Percentiles rank a stretch among this genome's conserved stretches.
Evolutionary conservation across 2,329 filamentous ascomycete species (phyloP).

Genomic region (Aspergillus aculeatinus): DNA sequence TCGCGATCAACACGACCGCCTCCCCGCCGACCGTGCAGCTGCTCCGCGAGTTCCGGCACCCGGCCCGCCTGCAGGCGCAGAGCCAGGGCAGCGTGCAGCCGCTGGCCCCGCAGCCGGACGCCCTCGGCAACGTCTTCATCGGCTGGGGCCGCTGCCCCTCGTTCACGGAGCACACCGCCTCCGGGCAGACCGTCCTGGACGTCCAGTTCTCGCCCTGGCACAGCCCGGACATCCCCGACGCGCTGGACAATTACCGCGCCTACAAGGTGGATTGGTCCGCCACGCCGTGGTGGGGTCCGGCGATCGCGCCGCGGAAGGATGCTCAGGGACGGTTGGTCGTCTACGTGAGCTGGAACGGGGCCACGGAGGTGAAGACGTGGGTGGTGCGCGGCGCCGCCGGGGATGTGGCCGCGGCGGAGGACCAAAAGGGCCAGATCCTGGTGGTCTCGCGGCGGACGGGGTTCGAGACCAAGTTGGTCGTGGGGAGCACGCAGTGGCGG

Average conservation of each 20-base stretch:
- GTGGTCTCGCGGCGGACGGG: neutral
- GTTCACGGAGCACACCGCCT: constrained; percentile 10
- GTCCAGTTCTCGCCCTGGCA: constrained; percentile 15
- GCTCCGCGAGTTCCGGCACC: constrained; percentile 5
- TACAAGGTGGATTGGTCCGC: constrained; percentile 10
- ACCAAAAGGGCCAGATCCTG: neutral
- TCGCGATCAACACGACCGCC: constrained; percentile 6
- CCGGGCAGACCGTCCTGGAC: constrained; percentile 9
- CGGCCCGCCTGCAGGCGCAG: constrained; percentile 6
- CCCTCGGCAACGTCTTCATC: constrained; percentile 12
- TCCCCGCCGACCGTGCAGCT: constrained; percentile 8
- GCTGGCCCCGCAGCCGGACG: neutral
- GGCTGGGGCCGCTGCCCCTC: constrained; percentile 12
- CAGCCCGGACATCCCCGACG: constrained; percentile 9
- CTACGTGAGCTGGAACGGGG: constrained; percentile 10
- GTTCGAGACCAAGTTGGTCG: constrained; percentile 1
- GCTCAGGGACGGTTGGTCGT: neutral
- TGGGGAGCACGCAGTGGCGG: neutral
- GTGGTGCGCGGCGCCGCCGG: constrained; percentile 5
- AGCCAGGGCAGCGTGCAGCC: constrained; percentile 11
- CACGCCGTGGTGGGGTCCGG: constrained; percentile 9
- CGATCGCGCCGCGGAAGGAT: neutral
- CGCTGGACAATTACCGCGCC: constrained; percentile 9
- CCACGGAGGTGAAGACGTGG: constrained; percentile 5
- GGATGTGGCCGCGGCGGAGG: neutral